Base-by-base conservation (phyloP, 2,329 filamentous ascomycete species). In the Mollisiaceae sp. region DNA sequence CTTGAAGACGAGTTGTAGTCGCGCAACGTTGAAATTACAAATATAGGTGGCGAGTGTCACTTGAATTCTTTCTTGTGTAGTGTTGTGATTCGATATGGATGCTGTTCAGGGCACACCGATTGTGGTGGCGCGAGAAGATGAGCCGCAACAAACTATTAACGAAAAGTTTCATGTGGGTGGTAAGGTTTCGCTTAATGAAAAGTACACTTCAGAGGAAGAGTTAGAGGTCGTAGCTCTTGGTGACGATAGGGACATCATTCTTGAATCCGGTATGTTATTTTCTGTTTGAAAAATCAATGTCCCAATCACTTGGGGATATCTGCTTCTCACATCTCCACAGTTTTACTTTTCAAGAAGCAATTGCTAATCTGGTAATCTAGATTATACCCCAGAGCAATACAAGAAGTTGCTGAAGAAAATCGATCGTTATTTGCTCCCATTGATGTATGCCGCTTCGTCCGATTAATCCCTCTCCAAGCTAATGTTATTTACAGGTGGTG, bases 341-440 rank as follows among this genome's bases (percentile, higher is more conserved):
- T 67, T 38, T 52, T 39, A 22, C 24, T 15, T 27, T 6, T 35
- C n/a, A 50, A 4, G 45, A 50, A 50, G 45, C 9, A 50, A 11
- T 18, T 27, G 14, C 50, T 54, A 35, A 54, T n/a, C 15, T 4
- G 18, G 15, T 9, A 32, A 9, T 54, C 27, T 35, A 67, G 67
- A 69, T 36, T 80, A 78, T 64, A 77, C 78, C 2, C 76, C 79
- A 0, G 75, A 79, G 47, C 68, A 80, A 63, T 81, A 79, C 65
- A 77, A 75, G 60, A 76, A 74, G 52, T 69, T 80, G 14, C 78
- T 76, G 68, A 72, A 73, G 36, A 82, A 82, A 67, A 77, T 80
- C 20, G 81, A 83, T 66, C 75, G 75, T n/a, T 82, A 79, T 64
- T 73, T 83, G 18, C 75, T 82, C 0, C 81, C 81, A 1, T 70